Evolutionary conservation across 345 rosid species (phyloP).

Genomic region (Aquilaria malaccensis): DNA sequence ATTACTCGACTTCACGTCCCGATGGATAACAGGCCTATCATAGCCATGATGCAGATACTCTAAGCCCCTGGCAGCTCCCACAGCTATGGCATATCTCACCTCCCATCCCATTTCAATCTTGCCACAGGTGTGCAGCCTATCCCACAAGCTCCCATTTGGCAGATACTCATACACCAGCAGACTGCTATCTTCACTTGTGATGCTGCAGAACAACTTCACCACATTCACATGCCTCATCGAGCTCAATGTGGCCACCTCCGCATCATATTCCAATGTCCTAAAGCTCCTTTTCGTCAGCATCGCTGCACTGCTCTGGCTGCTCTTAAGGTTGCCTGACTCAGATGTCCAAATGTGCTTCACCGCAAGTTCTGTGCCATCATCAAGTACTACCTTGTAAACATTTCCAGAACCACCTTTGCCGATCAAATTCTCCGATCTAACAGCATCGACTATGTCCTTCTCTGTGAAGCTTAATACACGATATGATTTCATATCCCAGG

Average conservation of each 20-base stretch:
- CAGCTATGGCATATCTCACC: slow-evolving; percentile 53
- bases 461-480: slow-evolving; percentile 46
- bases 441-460: slow-evolving; percentile 50
- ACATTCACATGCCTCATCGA: slow-evolving; percentile 78
- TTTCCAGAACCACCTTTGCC: slow-evolving; percentile 86
- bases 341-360: slow-evolving; percentile 71
- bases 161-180: slow-evolving; percentile 84
- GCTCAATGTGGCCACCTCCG: slow-evolving; percentile 70
- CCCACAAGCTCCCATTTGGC: slow-evolving; percentile 90
- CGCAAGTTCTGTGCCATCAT: slow-evolving; percentile 56
- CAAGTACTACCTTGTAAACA: slow-evolving; percentile 61
- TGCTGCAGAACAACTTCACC: slow-evolving; percentile 80
- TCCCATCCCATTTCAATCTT: slow-evolving; percentile 56
- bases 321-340: slow-evolving; percentile 15
- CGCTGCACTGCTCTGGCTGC: slow-evolving; percentile 36
- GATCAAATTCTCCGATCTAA: slow-evolving; percentile 64
- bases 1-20: slow-evolving; percentile 86
- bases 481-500: slow-evolving; percentile 70
- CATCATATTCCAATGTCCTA: slow-evolving; percentile 42
- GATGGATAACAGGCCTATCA: slow-evolving; percentile 66
- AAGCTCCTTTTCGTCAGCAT: slow-evolving; percentile 30
- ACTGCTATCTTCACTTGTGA: slow-evolving; percentile 74
- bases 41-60: slow-evolving; percentile 85
- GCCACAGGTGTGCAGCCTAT: slow-evolving; percentile 50
- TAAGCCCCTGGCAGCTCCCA: slow-evolving; percentile 79